These are phyloP conservation scores for Phialemoniopsis sp. DNA, from an alignment of 2,329 filamentous ascomycete genomes.

Conservation along the genomic window DNA sequence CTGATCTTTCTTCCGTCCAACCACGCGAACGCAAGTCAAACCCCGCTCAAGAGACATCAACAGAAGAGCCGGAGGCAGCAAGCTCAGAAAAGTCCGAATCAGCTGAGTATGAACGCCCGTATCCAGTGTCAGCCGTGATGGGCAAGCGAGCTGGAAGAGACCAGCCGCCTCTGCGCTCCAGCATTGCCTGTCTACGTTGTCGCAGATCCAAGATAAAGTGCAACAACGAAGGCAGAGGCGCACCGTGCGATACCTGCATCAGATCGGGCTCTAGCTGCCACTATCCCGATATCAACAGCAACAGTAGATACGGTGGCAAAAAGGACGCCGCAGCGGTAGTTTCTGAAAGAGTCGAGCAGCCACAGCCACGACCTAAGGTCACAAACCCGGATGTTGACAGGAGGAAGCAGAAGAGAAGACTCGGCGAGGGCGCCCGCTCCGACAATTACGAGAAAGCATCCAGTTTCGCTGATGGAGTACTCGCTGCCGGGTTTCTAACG, in stretches of 20 bases:
- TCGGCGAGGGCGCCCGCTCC: conserved; percentile 34
- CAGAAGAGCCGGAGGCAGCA: too few relatives aligned
- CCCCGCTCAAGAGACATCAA: too few relatives aligned
- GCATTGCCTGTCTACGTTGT: conserved; percentile 74
- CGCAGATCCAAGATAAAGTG: conserved; percentile 84
- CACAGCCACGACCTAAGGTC: conserved; percentile 27
- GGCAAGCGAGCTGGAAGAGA: conserved; percentile 35
- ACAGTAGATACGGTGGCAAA: too few relatives aligned
- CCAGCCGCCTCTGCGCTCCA: conserved; percentile 63
- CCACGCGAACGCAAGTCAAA: too few relatives aligned
- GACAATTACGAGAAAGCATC: conserved; percentile 22
- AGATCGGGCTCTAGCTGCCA: conserved; percentile 68
- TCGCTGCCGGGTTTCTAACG: conserved; percentile 59
- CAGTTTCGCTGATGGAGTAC: conserved; percentile 46
- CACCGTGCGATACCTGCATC: conserved; percentile 71
- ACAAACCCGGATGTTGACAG: conserved; percentile 40
- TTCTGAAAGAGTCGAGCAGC: conserved; percentile 37
- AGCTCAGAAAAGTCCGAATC: not conserved
- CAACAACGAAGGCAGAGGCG: conserved; percentile 70
- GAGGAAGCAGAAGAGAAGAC: conserved; percentile 37
- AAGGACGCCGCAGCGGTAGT: conserved; percentile 14
- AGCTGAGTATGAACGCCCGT: not conserved
- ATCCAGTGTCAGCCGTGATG: conserved; percentile 17
- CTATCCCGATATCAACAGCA: conserved; percentile 51
- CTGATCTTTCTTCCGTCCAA: too few relatives aligned